Percentiles rank a stretch among this genome's conserved stretches.
phyloP scores from a whole-genome alignment of 2,329 filamentous ascomycete species.

The Colletotrichum sp. region DNA sequence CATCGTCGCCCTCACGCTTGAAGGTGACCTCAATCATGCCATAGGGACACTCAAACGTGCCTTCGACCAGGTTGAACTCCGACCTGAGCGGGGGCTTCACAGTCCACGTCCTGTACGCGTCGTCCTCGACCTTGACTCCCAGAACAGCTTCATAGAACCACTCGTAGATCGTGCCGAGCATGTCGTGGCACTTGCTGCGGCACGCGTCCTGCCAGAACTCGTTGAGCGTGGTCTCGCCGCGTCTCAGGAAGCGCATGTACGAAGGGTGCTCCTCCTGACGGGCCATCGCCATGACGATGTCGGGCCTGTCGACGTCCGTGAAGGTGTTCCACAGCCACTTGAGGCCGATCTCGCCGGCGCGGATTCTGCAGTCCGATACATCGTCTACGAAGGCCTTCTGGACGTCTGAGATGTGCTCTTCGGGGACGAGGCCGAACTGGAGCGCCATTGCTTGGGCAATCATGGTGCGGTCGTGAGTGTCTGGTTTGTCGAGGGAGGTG shows the following conservation, averaged over 20 bases:
- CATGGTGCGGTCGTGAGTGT: constrained; percentile 38
- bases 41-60: constrained; percentile 43
- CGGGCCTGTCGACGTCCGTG: constrained; percentile 41
- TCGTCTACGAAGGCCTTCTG: constrained; percentile 26
- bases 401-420: constrained; percentile 22
- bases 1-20: constrained; percentile 20
- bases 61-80: constrained; percentile 44
- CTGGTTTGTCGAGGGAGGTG: constrained; percentile 37
- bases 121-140: constrained; percentile 38
- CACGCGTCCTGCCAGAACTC: constrained; percentile 51
- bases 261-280: constrained; percentile 52
- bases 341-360: constrained; percentile 46
- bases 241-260: constrained; percentile 51
- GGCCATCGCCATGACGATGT: constrained; percentile 47
- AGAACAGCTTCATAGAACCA: constrained; percentile 50
- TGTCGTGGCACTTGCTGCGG: constrained; percentile 50
- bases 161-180: constrained; percentile 53
- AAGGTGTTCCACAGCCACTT: constrained; percentile 47
- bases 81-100: constrained; percentile 41
- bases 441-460: constrained; percentile 40
- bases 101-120: constrained; percentile 44
- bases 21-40: constrained; percentile 32
- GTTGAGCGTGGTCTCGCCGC: constrained; percentile 46
- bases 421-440: constrained; percentile 26
- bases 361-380: constrained; percentile 35